These are phyloP conservation scores for Didymella exigua DNA, from an alignment of 2,329 filamentous ascomycete species.

Conservation along the genomic window DNA sequence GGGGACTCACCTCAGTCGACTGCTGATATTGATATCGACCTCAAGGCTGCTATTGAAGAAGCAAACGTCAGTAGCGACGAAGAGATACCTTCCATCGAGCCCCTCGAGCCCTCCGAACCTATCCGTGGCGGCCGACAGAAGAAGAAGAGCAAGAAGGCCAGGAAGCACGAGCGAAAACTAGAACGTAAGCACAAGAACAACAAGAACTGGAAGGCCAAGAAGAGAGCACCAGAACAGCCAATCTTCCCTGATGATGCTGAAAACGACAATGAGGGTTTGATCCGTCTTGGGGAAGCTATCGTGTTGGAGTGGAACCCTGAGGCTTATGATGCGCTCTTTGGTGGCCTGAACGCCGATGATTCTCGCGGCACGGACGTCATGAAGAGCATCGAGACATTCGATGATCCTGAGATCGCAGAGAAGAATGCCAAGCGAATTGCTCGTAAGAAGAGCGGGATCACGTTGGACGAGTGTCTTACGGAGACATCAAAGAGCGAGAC, in stretches of 20 bases:
- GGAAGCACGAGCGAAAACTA: constrained; percentile 37
- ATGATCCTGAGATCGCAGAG: constrained; percentile 65
- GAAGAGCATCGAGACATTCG: constrained; percentile 60
- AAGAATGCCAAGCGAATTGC: constrained; percentile 66
- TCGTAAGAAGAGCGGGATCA: constrained; percentile 76
- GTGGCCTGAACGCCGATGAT: constrained; percentile 49
- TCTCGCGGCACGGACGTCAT: constrained; percentile 67
- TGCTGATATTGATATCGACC: constrained; percentile 28
- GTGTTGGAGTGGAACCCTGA: constrained; percentile 83
- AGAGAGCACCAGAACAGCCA: constrained; percentile 38
- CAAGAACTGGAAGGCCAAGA: constrained; percentile 44
- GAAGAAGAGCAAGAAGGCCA: constrained; percentile 42
- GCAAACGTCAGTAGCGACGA: constrained; percentile 47
- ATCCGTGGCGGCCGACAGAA: constrained; percentile 37
- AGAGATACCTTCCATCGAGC: constrained; percentile 32
- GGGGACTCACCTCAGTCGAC: constrained; percentile 36
- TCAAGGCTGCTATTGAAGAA: constrained; percentile 30
- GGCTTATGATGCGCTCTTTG: constrained; percentile 74
- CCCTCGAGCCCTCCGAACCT: constrained; percentile 33
- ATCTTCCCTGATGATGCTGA: constrained; percentile 42
- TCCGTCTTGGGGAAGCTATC: constrained; percentile 82
- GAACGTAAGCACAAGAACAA: constrained; percentile 39
- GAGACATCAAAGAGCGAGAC: constrained; percentile 96
- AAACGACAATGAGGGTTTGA: constrained; percentile 62
- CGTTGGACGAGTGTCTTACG: constrained; percentile 86